phyloP scores from a whole-genome alignment of 208 protist species.

The Angomonas ambiguus region DNA sequence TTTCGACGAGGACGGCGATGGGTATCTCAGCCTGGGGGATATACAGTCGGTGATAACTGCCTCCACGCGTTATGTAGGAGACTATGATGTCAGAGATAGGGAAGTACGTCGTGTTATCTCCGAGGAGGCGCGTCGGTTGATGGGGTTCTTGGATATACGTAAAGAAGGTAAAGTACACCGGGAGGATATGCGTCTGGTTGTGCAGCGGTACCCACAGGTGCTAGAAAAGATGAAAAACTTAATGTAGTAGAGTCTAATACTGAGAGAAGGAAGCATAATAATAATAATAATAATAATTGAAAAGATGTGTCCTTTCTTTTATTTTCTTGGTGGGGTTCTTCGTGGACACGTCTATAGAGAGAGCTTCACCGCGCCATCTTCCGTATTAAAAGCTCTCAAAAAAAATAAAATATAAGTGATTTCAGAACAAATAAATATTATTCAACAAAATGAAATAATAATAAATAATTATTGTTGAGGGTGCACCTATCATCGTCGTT shows the following conservation, averaged over 20 bases:
- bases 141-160: constrained; percentile 79
- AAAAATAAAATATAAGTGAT: not conserved
- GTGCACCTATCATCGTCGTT: not conserved
- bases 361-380: no score
- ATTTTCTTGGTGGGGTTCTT: no score
- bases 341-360: no score
- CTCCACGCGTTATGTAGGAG: constrained; percentile 85
- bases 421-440: not conserved
- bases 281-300: not conserved
- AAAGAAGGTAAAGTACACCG: constrained; percentile 61
- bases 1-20: constrained; percentile 92
- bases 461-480: not conserved
- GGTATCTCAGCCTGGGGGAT: constrained; percentile 80
- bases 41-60: constrained; percentile 85
- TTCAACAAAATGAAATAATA: not conserved
- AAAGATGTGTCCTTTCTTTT: not conserved
- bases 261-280: not conserved
- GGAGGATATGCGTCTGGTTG: constrained; percentile 77
- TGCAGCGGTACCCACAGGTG: constrained; percentile 82
- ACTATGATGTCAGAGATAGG: constrained; percentile 70
- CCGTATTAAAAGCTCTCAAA: not conserved
- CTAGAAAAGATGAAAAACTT: constrained; percentile 90
- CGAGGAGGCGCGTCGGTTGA: constrained; percentile 74
- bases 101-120: constrained; percentile 78
- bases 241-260: no score